Conservation (phyloP, 1,139 yeast genomes). For the Yamadazyma sp. region DNA sequence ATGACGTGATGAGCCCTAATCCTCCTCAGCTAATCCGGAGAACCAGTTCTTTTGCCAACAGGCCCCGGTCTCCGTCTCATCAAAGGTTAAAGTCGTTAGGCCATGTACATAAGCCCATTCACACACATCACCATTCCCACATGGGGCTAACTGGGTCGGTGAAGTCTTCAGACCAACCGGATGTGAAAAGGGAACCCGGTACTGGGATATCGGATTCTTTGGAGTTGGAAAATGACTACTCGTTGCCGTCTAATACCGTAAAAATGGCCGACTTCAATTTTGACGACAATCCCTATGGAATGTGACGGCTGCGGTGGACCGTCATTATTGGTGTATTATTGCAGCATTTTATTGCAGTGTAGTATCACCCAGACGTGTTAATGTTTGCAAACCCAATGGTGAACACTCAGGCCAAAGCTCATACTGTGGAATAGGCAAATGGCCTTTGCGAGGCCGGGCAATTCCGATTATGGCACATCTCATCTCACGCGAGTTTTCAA, state of each 20-base stretch:
- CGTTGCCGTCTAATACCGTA: constrained; percentile 10
- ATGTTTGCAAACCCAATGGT: too few relatives aligned
- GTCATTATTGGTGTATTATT: neutral
- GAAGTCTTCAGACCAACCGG: neutral
- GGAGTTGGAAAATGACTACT: constrained; percentile 7
- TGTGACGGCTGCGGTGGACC: neutral
- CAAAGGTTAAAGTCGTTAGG: constrained; percentile 28
- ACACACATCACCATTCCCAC: constrained; percentile 1
- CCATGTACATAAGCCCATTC: constrained; percentile 32
- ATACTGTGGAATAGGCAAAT: too few relatives aligned
- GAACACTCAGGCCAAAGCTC: too few relatives aligned
- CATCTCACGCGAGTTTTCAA: too few relatives aligned
- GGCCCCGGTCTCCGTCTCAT: constrained; percentile 18
- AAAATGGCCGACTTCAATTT: constrained; percentile 7
- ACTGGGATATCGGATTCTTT: neutral
- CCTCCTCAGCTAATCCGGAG: constrained; percentile 10
- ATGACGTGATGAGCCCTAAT: neutral
- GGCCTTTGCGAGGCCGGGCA: too few relatives aligned
- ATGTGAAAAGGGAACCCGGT: neutral
- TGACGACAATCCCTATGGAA: neutral
- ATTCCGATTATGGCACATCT: too few relatives aligned
- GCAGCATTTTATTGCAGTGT: too few relatives aligned
- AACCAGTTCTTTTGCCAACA: constrained; percentile 10
- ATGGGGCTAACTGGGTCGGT: neutral
- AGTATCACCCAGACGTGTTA: too few relatives aligned